phyloP scores from a whole-genome alignment of 2,329 filamentous ascomycete genomes.

The Cytospora mali region DNA sequence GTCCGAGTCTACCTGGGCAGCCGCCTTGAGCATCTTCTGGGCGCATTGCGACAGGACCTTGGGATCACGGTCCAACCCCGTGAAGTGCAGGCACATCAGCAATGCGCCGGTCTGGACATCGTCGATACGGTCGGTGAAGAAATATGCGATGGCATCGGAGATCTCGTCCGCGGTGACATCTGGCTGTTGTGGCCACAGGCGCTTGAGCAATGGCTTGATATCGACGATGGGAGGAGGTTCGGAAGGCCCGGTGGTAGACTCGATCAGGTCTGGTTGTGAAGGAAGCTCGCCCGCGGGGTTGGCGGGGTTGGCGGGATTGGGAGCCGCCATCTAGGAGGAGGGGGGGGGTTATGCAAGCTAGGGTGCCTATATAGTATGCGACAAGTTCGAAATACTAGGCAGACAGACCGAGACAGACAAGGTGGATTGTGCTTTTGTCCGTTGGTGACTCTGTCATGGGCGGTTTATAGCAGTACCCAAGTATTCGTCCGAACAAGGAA shows the following conservation, averaged over 20 bases:
- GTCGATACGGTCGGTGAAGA: constrained; percentile 90
- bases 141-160: constrained; percentile 83
- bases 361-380: too few relatives aligned
- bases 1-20: constrained; percentile 68
- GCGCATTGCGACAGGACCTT: constrained; percentile 88
- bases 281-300: neutral
- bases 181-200: constrained; percentile 65
- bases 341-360: neutral
- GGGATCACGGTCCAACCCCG: constrained; percentile 77
- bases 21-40: constrained; percentile 78
- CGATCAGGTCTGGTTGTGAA: constrained; percentile 18
- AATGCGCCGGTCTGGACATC: constrained; percentile 85
- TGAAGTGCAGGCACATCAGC: constrained; percentile 90
- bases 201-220: constrained; percentile 73
- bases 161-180: constrained; percentile 77
- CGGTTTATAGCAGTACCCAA: too few relatives aligned
- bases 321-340: constrained; percentile 14
- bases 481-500: too few relatives aligned
- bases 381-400: too few relatives aligned
- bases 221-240: constrained; percentile 43
- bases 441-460: neutral
- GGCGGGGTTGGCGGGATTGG: constrained; percentile 1
- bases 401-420: neutral
- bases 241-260: constrained; percentile 12
- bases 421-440: neutral